Percentiles rank a stretch among this genome's conserved stretches.
phyloP scores from a whole-genome alignment of 768 basidiomycete genomes.

The Tricholoma matsutake region DNA sequence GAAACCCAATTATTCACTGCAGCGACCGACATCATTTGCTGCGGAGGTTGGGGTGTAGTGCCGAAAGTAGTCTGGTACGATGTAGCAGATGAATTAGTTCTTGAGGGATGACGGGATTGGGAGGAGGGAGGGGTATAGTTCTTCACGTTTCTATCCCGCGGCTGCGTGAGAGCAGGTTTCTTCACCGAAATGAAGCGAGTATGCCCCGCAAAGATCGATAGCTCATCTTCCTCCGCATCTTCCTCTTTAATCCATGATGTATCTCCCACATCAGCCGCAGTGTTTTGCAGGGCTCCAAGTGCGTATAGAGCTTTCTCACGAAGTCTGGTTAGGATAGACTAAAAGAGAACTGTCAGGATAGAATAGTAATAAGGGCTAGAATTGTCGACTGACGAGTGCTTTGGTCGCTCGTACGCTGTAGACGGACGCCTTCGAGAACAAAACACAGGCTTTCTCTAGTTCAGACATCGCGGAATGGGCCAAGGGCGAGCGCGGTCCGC shows the following conservation, averaged over 20 bases:
- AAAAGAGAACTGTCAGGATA: background rate
- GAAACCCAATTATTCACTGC: background rate
- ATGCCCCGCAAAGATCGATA: slow-evolving; percentile 67
- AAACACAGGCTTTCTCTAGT: slow-evolving; percentile 59
- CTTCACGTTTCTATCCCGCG: slow-evolving; percentile 11
- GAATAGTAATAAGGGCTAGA: background rate
- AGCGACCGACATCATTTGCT: background rate
- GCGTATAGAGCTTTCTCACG: slow-evolving; percentile 66
- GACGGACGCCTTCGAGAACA: slow-evolving; percentile 60
- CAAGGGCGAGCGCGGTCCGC: slow-evolving; percentile 65
- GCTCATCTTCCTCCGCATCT: slow-evolving; percentile 54
- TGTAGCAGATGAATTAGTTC: background rate
- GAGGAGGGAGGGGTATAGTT: slow-evolving; percentile 9
- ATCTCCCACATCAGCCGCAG: slow-evolving; percentile 34
- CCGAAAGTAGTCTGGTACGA: background rate
- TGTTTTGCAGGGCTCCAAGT: slow-evolving; percentile 41
- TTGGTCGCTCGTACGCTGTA: slow-evolving; percentile 62
- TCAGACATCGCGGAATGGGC: slow-evolving; percentile 67
- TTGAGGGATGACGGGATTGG: background rate
- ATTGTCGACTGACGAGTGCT: slow-evolving; percentile 48
- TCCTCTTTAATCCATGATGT: slow-evolving; percentile 55
- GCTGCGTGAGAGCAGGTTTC: slow-evolving; percentile 15
- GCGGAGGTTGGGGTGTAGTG: background rate
- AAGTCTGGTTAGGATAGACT: slow-evolving; percentile 61
- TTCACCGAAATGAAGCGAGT: slow-evolving; percentile 57